Base-by-base conservation (phyloP, 805 yeast genomes). In the Lipomyces anomalus region DNA sequence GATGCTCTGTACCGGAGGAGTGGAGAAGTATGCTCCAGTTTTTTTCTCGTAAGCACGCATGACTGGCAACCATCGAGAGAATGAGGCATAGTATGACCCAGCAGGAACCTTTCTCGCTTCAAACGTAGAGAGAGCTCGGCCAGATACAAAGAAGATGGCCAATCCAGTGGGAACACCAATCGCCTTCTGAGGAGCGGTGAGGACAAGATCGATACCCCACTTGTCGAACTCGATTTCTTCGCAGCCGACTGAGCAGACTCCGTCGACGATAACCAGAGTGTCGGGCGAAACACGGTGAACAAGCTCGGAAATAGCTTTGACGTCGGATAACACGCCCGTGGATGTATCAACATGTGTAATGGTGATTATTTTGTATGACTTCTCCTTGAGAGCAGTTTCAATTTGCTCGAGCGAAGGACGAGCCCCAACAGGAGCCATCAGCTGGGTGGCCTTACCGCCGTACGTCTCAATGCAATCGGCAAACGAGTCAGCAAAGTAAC, bases 271-370 rank as follows among this genome's bases (percentile, higher is more conserved):
- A 43, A 90, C 72, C 50, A 90, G 73, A 21, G 96, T 78, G 24
- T 84, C 83, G 43, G 97, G 97, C 3, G 87, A 76, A 1, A 72
- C 67, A 52, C 68, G 61, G 58, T 79, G 77, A 48, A 84, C 82
- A n/a, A 80, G 55, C 42, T 65, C 67, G 22, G 94, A 66, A 46
- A 88, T 72, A 16, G 71, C 68, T 60, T 76, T 71, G 52, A 90
- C 80, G 60, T 84, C 82, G 37, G 80, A 71, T 34, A 88, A 76
- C 35, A 90, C 95, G n/a, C 95, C 95, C 29, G 97, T 87, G 1
- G 96, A 87, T 37, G 97, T 92, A 66, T 92, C 98, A 32, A 92
- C 96, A 58, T 90, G 97, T 35, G 97, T 90, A 59, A 89, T 75
- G 39, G 95, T 86, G 57, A 90, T 73, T 43, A 84, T 74, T 52